Base-by-base conservation (phyloP, 192 early-diverging fungal genomes). In the Gonapodya prolifera region DNA sequence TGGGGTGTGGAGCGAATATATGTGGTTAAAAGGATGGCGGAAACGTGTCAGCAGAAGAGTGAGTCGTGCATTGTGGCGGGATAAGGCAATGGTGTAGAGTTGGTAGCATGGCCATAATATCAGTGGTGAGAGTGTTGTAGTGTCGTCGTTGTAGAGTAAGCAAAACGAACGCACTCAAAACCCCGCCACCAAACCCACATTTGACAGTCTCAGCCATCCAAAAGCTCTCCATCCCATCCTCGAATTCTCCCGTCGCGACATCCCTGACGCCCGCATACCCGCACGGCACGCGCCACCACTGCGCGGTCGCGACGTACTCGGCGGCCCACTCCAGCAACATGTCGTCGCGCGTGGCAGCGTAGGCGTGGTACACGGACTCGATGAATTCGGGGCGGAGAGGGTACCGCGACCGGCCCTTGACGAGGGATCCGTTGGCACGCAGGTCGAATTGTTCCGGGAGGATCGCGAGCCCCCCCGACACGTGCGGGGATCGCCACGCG, bases 141-240 rank as follows among this genome's bases (percentile, higher is more conserved):
- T n/a, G n/a, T n/a, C n/a, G n/a, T n/a, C n/a, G n/a, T n/a, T n/a
- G n/a, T n/a, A n/a, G n/a, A n/a, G n/a, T n/a, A n/a, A n/a, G n/a
- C n/a, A n/a, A n/a, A n/a, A n/a, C n/a, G n/a, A n/a, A n/a, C n/a
- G n/a, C n/a, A n/a, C n/a, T n/a, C n/a, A n/a, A n/a, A n/a, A n/a
- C n/a, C n/a, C n/a, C n/a, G n/a, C n/a, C n/a, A n/a, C n/a, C n/a
- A n/a, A n/a, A n/a, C n/a, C n/a, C n/a, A n/a, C n/a, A 98, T 80
- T 98, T 98, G 74, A 98, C 86, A 0, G 96, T 97, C 83, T 98
- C 96, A 70, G 92, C 93, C 2, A 98, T 81, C 29, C 93, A 88
- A 84, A 97, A 98, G 77, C 93, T 95, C 13, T 98, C 96, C 95
- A 98, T 97, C 1, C 96, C 83, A 35, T 93, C 93, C 34, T 96